Evolutionary conservation across 441 rosid species (phyloP), one percentile per base, ranked within the genome.

Genomic region (Erodium moschatum): DNA sequence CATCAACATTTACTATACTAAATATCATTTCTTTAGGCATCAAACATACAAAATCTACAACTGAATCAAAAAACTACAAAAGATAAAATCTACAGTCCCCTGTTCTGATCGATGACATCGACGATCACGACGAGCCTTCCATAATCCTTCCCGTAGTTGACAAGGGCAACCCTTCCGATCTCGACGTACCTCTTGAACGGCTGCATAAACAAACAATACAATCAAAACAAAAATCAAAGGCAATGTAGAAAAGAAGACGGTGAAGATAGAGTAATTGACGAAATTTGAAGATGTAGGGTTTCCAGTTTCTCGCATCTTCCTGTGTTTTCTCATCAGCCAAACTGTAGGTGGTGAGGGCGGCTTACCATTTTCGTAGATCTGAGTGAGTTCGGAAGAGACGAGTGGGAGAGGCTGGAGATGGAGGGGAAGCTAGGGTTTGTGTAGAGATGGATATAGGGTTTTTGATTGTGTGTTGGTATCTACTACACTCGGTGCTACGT

Each of bases 141-240:
- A 58, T 90, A 85, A 10, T 92, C 97, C 68, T 92, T 80, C 0
- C 97, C 97, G 81, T 90, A 90, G 94, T 92, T 92, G 31, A 92
- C 89, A 29, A 92, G 97, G 11, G 98, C 96, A 0, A 92, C 98
- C 74, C 97, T 80, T 15, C 98, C 98, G 69, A 92, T 89, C 92
- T 92, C 97, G 0, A 92, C 97, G 82, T 82, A 92, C 82, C 98
- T 86, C 85, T 92, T 92, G 90, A 91, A 91, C 38, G 89, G 91
- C 97, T 91, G 58, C 73, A 67, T 27, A 27, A 46, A 73, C 19
- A 50, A 16, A 9, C 11, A 20, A 50, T 50, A 13, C 19, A 13
- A n/a, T 9, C n/a, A 50, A 50, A 50, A 3, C 6, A n/a, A 50
- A n/a, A 50, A 13, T 13, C 19, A 50, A 50, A 50, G 1, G 56